Percentiles rank a stretch among this genome's conserved stretches.
phyloP scores from a whole-genome alignment of 176 grass and related monocot genomes.

The Oryza glumipatula region DNA sequence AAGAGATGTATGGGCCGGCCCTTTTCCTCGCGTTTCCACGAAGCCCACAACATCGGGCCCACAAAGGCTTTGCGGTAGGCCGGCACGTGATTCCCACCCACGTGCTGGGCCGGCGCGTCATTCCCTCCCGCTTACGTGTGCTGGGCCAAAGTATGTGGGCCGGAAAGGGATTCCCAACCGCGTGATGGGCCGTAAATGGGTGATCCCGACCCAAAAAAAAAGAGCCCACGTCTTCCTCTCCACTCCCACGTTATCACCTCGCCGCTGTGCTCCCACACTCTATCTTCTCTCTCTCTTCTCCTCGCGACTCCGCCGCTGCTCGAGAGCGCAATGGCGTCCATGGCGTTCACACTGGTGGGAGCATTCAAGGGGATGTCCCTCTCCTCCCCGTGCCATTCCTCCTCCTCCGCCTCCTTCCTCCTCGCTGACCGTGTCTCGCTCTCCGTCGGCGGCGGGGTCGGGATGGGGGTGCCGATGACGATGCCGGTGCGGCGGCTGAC shows the following conservation, averaged over 20 bases:
- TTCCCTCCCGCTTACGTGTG: too few relatives aligned
- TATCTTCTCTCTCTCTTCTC: conserved; percentile 2
- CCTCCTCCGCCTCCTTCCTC: conserved; percentile 39
- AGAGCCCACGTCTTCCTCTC: background rate
- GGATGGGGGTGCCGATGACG: conserved; percentile 32
- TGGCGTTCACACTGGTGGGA: conserved; percentile 69
- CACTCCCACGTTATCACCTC: conserved; percentile 44
- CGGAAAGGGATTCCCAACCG: too few relatives aligned
- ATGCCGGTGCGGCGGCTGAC: conserved; percentile 64
- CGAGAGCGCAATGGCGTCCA: conserved; percentile 62
- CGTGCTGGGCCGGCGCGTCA: too few relatives aligned
- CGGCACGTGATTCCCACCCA: background rate
- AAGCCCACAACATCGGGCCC: too few relatives aligned
- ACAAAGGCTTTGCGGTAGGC: too few relatives aligned
- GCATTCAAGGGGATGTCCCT: conserved; percentile 78
- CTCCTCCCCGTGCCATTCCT: background rate
- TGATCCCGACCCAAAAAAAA: too few relatives aligned
- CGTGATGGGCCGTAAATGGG: background rate
- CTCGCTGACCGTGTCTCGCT: conserved; percentile 32
- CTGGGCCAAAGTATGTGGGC: too few relatives aligned
- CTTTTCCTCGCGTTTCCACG: background rate
- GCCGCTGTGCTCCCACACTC: background rate
- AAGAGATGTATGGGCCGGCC: too few relatives aligned
- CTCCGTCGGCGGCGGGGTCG: background rate
- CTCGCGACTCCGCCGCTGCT: background rate